Evolutionary conservation across 1,139 yeast genomes (phyloP), one percentile per base, ranked within the genome.

Genomic region (Suhomyces bolitotheri): DNA sequence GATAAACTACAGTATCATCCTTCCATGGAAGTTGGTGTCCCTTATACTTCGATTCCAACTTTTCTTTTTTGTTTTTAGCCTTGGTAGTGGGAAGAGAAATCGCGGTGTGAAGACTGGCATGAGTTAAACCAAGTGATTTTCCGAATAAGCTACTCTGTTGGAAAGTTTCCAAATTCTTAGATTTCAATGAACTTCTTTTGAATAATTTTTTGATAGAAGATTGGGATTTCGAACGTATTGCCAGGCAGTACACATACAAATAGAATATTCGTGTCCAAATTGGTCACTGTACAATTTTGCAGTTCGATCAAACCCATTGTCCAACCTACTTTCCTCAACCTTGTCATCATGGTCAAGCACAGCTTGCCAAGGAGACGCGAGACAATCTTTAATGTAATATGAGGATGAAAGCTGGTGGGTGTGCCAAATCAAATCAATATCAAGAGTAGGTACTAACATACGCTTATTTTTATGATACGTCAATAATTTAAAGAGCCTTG

Each of bases 361-460:
- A 16, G 24, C 16, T 4, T 29, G 29, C n/a, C 38, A 22, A 8
- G 25, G 25, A n/a, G 38, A 28, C 5, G 28, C 26, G 19, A 38
- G 32, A 31, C 61, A 57, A 33, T 51, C 55, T 2, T 45, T 32
- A 29, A 51, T 49, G 42, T 67, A 66, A 16, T 44, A 44, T 13
- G 29, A 34, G 27, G 58, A 53, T 4, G 53, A 46, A 20, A 66
- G 47, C 38, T 62, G 69, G 40, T 66, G 71, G 7, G 72, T 65
- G 37, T 63, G 71, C 72, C 73, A 66, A 1, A 61, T 50, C 26
- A 67, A 49, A 39, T 67, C 72, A 21, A 67, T 58, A 36, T 67
- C 73, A 34, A 66, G 47, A 1, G 72, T 63, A 0, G 73, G 72
- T 1, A 66, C 63, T 15, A 58, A 45, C 34, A 53, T 44, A 12